Evolutionary conservation across 169 alveolate genomes (phyloP).

Genomic region (Prorocentrum cordatum): DNA sequence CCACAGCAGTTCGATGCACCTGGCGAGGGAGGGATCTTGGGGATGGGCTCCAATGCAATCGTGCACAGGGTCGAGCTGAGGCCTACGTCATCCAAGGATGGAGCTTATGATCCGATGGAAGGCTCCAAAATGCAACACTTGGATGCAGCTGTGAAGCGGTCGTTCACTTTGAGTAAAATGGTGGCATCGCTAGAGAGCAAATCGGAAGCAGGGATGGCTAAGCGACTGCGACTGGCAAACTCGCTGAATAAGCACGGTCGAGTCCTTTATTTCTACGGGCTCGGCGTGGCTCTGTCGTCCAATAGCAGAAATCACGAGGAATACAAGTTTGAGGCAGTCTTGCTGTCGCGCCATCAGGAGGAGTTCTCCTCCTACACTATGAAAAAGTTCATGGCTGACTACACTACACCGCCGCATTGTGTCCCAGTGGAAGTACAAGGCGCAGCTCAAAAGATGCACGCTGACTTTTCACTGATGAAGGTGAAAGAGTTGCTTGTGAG

Average conservation of each 20-base stretch:
- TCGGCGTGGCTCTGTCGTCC: conserved; percentile 34
- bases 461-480: conserved; percentile 18
- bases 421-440: background rate
- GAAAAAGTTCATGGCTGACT: conserved; percentile 46
- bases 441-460: conserved; percentile 38
- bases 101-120: conserved; percentile 14
- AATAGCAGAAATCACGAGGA: conserved; percentile 41
- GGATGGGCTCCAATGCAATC: conserved; percentile 45
- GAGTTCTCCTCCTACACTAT: conserved; percentile 35
- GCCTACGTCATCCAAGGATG: background rate
- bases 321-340: conserved; percentile 8
- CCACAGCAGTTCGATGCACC: conserved; percentile 19
- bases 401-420: background rate
- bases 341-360: conserved; percentile 42
- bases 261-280: conserved; percentile 29
- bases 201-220: conserved; percentile 34
- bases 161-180: conserved; percentile 30
- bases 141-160: conserved; percentile 50
- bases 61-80: conserved; percentile 44
- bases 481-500: conserved; percentile 21
- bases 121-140: conserved; percentile 22
- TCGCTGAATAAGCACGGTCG: conserved; percentile 49
- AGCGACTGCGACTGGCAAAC: conserved; percentile 21
- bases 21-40: conserved; percentile 40
- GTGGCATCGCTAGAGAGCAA: conserved; percentile 30